Percentiles rank a stretch among this genome's conserved stretches.
Evolutionary conservation across 2,329 filamentous ascomycete species (phyloP).

Genomic region (Hymenoscyphus linearis): DNA sequence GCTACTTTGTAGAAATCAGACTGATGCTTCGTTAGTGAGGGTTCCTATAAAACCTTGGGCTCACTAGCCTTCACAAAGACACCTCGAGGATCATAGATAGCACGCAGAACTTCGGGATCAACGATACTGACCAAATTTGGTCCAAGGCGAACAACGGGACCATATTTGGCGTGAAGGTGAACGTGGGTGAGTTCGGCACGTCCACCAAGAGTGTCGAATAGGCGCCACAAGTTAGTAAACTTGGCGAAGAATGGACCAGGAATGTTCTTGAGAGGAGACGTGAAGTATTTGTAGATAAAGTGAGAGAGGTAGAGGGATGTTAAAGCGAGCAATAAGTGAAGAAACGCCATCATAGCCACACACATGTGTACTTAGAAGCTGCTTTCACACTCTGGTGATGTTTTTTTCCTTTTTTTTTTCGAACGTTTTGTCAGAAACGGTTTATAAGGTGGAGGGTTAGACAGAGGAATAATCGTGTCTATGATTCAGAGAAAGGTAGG

Average conservation of each 20-base stretch:
- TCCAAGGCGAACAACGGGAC: slow-evolving; percentile 16
- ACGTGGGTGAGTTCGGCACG: slow-evolving; percentile 5
- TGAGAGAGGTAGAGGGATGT: not conserved
- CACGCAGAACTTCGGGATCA: slow-evolving; percentile 13
- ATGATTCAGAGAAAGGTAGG: no score
- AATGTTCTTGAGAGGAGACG: slow-evolving; percentile 9
- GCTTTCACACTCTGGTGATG: not conserved
- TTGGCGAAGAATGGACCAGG: slow-evolving; percentile 20
- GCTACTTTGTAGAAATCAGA: not conserved
- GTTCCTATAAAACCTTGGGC: not conserved
- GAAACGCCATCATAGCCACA: not conserved
- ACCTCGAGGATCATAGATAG: slow-evolving; percentile 5
- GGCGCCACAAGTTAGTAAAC: slow-evolving; percentile 21
- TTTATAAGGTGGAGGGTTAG: not conserved
- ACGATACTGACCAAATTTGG: slow-evolving; percentile 20
- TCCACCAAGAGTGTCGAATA: slow-evolving; percentile 12
- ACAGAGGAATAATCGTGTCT: not conserved
- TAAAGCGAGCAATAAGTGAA: not conserved
- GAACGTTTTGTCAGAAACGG: no score
- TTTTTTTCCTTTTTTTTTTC: not conserved
- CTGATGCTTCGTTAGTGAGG: not conserved
- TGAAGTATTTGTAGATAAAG: not conserved
- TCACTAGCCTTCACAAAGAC: slow-evolving; percentile 6
- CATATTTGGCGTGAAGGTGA: slow-evolving; percentile 16
- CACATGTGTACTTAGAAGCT: not conserved